phyloP scores from a whole-genome alignment of 2,329 filamentous ascomycete species.

The Dryadomyces quercivorus region DNA sequence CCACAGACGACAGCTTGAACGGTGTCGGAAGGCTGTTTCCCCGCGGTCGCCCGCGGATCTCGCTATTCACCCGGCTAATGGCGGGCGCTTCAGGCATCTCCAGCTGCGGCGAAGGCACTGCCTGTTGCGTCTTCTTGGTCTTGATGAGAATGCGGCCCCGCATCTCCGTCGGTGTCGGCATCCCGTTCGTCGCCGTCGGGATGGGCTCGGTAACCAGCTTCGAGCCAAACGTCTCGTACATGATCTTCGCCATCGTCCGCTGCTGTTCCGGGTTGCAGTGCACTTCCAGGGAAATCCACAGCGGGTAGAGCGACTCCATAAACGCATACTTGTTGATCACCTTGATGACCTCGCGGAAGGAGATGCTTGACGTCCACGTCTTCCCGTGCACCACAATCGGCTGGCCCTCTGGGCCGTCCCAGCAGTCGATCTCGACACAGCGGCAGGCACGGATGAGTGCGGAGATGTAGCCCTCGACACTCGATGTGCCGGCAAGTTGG shows the following conservation, averaged over 20 bases:
- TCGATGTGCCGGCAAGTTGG: constrained; percentile 81
- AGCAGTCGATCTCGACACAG: constrained; percentile 95
- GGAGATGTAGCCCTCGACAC: constrained; percentile 87
- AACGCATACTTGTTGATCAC: constrained; percentile 96
- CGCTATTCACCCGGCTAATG: constrained; percentile 7
- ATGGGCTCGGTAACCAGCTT: constrained; percentile 67
- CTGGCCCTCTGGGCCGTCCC: constrained; percentile 81
- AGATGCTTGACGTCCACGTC: constrained; percentile 77
- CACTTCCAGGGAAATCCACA: constrained; percentile 92
- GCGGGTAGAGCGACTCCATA: constrained; percentile 68
- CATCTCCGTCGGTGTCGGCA: constrained; percentile 80
- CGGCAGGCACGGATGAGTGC: constrained; percentile 81
- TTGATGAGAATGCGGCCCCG: constrained; percentile 81
- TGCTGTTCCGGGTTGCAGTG: constrained; percentile 82
- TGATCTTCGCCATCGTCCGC: constrained; percentile 75
- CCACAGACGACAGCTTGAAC: constrained; percentile 50
- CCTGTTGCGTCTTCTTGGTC: constrained; percentile 66
- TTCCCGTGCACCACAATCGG: constrained; percentile 86
- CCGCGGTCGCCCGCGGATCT: constrained; percentile 32
- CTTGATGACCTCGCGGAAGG: constrained; percentile 82
- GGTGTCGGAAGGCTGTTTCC: constrained; percentile 70
- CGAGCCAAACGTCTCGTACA: constrained; percentile 73
- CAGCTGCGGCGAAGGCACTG: constrained; percentile 1
- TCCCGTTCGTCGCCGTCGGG: constrained; percentile 49
- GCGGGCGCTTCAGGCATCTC: constrained; percentile 14